Conservation (phyloP, 352 stramenopile genomes). For the Phytophthora sp. region DNA sequence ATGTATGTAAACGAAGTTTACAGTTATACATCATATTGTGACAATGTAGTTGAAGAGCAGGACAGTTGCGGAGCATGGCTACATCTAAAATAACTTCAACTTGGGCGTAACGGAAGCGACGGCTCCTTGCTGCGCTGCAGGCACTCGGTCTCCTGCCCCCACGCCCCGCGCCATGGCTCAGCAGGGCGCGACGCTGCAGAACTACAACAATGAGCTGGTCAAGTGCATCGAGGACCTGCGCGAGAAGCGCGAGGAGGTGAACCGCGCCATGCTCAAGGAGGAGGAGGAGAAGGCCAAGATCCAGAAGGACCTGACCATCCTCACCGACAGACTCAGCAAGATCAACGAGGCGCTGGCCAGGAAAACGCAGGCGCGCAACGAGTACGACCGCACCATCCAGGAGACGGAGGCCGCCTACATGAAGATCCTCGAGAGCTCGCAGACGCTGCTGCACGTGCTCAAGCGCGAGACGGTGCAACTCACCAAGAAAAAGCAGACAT, state of each 20-base stretch:
- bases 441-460: conserved; percentile 95
- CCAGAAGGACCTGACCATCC: conserved; percentile 92
- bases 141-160: neutral
- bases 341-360: conserved; percentile 92
- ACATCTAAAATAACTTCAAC: conserved; percentile 31
- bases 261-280: conserved; percentile 93
- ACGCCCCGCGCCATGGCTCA: conserved; percentile 70
- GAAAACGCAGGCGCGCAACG: conserved; percentile 91
- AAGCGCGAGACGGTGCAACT: conserved; percentile 94
- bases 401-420: conserved; percentile 95
- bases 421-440: conserved; percentile 96
- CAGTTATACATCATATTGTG: neutral
- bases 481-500: conserved; percentile 96
- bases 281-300: conserved; percentile 96
- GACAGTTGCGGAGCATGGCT: conserved; percentile 20
- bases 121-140: neutral
- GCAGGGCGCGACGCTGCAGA: conserved; percentile 93
- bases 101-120: conserved; percentile 9
- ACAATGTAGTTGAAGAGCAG: neutral
- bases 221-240: conserved; percentile 96
- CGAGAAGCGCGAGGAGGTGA: conserved; percentile 93
- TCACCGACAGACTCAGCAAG: conserved; percentile 91
- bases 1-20: neutral
- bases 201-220: conserved; percentile 97
- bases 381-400: conserved; percentile 95